phyloP scores from a whole-genome alignment of 441 rosid genomes.

The Aquilaria agallochum region DNA sequence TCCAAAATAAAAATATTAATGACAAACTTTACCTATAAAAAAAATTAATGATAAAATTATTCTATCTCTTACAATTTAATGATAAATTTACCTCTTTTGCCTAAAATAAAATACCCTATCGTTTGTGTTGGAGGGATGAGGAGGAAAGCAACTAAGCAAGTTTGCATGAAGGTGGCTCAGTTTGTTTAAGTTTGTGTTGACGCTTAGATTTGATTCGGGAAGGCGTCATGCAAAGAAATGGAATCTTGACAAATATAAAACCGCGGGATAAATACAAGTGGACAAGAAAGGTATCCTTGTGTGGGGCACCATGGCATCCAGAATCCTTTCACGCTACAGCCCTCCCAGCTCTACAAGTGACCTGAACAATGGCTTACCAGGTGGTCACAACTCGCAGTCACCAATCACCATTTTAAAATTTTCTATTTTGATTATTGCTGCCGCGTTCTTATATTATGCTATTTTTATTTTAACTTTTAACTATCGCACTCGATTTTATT shows the following conservation, averaged over 20 bases:
- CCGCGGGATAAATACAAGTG: not conserved
- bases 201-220: not conserved
- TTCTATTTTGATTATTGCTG: not conserved
- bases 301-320: constrained; percentile 3
- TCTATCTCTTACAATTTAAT: too few species aligned
- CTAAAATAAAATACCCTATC: not conserved
- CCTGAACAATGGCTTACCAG: constrained; percentile 6
- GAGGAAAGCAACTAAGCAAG: not conserved
- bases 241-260: constrained; percentile 1
- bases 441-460: too few species aligned
- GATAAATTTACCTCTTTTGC: not conserved
- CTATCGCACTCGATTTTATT: too few species aligned
- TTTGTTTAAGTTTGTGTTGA: too few species aligned
- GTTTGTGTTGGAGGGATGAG: not conserved
- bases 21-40: too few species aligned
- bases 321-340: not conserved
- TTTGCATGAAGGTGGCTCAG: not conserved
- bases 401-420: too few species aligned
- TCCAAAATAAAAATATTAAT: too few species aligned
- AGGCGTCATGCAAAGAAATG: not conserved
- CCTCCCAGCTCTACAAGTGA: constrained; percentile 3
- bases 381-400: not conserved
- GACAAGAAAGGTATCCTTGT: constrained; percentile 13
- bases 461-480: too few species aligned
- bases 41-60: too few species aligned